Conservation (phyloP, 495 filamentous ascomycete species). For the Talaromyces proteolyticus region DNA sequence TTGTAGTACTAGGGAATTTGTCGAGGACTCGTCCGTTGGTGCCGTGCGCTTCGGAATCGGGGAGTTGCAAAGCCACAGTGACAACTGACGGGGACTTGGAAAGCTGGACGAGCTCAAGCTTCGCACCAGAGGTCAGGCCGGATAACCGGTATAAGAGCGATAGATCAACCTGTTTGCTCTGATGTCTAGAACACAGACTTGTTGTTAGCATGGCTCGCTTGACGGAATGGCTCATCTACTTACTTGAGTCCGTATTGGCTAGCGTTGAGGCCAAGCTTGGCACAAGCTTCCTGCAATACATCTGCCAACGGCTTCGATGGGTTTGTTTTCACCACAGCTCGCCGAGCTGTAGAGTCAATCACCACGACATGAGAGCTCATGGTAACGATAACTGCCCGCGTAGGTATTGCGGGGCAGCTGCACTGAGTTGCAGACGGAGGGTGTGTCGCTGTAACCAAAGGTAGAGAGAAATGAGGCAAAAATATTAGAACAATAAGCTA, state of each 20-base stretch:
- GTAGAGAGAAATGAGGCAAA: background rate
- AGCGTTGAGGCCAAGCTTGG: slow-evolving; percentile 65
- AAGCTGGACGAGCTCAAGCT: slow-evolving; percentile 82
- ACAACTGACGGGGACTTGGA: slow-evolving; percentile 79
- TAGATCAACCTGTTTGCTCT: slow-evolving; percentile 77
- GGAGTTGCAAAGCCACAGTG: slow-evolving; percentile 77
- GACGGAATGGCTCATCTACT: slow-evolving; percentile 12
- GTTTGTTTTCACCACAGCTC: slow-evolving; percentile 74
- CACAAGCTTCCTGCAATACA: slow-evolving; percentile 79
- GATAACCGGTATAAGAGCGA: slow-evolving; percentile 81
- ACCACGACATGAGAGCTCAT: slow-evolving; percentile 92
- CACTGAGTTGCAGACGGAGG: no score
- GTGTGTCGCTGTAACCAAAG: no score
- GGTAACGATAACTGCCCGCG: slow-evolving; percentile 7
- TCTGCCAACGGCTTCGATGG: slow-evolving; percentile 76
- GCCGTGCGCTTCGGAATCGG: slow-evolving; percentile 54
- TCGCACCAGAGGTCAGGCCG: slow-evolving; percentile 78
- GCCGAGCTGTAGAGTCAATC: slow-evolving; percentile 66
- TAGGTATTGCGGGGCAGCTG: slow-evolving; percentile 18
- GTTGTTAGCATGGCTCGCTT: slow-evolving; percentile 1
- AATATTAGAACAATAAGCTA: no score
- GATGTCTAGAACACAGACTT: slow-evolving; percentile 47
- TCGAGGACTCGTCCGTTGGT: slow-evolving; percentile 62
- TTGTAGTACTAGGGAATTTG: slow-evolving; percentile 78
- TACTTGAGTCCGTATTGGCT: slow-evolving; percentile 78